Evolutionary conservation across 2,329 filamentous ascomycete genomes (phyloP).

Genomic region (Fusarium sp.): DNA sequence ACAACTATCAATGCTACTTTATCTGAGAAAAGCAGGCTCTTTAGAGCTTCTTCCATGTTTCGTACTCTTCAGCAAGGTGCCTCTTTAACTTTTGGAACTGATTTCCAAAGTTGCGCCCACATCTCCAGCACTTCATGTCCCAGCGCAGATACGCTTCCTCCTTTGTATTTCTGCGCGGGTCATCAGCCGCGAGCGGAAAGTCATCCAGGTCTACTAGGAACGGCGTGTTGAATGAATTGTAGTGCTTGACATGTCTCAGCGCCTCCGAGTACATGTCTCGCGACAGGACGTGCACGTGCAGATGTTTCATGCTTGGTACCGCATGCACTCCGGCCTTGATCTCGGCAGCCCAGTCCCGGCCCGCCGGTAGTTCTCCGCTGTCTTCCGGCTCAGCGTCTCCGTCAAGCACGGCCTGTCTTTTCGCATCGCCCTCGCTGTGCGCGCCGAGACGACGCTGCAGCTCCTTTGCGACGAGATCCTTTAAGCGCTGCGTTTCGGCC

Average conservation of each 20-base stretch:
- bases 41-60: slow-evolving; percentile 75
- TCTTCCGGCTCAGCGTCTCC: slow-evolving; percentile 55
- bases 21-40: slow-evolving; percentile 33
- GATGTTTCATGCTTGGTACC: slow-evolving; percentile 88
- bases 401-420: slow-evolving; percentile 74
- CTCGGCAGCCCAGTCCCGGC: slow-evolving; percentile 81
- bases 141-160: slow-evolving; percentile 68
- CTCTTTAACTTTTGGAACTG: slow-evolving; percentile 78
- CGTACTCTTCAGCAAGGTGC: slow-evolving; percentile 80
- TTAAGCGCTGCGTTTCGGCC: slow-evolving; percentile 70
- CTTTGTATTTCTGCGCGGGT: slow-evolving; percentile 68
- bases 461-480: slow-evolving; percentile 76
- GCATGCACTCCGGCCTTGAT: slow-evolving; percentile 85
- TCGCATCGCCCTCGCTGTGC: slow-evolving; percentile 70
- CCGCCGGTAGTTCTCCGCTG: slow-evolving; percentile 66
- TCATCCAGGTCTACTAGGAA: slow-evolving; percentile 85
- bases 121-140: slow-evolving; percentile 87
- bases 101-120: slow-evolving; percentile 77
- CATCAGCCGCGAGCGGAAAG: slow-evolving; percentile 77
- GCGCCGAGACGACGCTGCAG: slow-evolving; percentile 75
- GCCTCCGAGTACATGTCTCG: slow-evolving; percentile 78
- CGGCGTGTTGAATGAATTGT: slow-evolving; percentile 87
- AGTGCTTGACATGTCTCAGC: slow-evolving; percentile 86
- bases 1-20: slow-evolving; percentile 23
- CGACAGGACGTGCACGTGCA: slow-evolving; percentile 90